Evolutionary conservation across 139 green algal genomes (phyloP).

Genomic region (Coccomyxa sp.): DNA sequence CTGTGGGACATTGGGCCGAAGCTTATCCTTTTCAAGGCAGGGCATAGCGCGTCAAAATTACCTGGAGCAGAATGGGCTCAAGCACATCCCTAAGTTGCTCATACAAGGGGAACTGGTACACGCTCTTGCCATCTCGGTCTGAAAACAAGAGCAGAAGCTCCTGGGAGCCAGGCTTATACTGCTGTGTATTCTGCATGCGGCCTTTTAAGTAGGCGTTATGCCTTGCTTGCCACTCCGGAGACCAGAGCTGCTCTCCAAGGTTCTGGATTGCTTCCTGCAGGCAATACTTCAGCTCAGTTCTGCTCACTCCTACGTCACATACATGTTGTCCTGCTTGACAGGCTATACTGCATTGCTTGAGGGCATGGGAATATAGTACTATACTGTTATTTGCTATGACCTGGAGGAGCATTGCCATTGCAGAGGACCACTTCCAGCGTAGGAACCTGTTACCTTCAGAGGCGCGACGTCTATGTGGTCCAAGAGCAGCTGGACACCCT

Average conservation of each 20-base stretch:
- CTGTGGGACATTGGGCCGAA: too few species aligned
- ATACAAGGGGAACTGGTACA: constrained; percentile 68
- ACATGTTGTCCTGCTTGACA: too few species aligned
- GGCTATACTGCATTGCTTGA: too few species aligned
- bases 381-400: too few species aligned
- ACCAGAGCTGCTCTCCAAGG: constrained; percentile 18
- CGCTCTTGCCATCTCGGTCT: constrained; percentile 35
- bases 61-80: constrained; percentile 56
- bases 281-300: too few species aligned
- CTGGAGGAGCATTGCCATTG: too few species aligned
- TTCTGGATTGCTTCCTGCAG: constrained; percentile 7
- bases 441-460: not conserved
- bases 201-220: constrained; percentile 55
- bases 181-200: constrained; percentile 31
- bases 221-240: constrained; percentile 20
- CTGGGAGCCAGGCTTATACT: constrained; percentile 60
- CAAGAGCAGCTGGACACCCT: not conserved
- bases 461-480: not conserved
- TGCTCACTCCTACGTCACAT: too few species aligned
- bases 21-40: too few species aligned
- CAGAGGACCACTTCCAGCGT: too few species aligned
- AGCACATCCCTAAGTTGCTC: constrained; percentile 39
- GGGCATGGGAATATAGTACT: too few species aligned
- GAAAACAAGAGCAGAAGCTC: constrained; percentile 58
- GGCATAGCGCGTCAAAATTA: not conserved